Evolutionary conservation across 1,284 basidiomycete species (phyloP).

Genomic region (Boletus holoroseus): DNA sequence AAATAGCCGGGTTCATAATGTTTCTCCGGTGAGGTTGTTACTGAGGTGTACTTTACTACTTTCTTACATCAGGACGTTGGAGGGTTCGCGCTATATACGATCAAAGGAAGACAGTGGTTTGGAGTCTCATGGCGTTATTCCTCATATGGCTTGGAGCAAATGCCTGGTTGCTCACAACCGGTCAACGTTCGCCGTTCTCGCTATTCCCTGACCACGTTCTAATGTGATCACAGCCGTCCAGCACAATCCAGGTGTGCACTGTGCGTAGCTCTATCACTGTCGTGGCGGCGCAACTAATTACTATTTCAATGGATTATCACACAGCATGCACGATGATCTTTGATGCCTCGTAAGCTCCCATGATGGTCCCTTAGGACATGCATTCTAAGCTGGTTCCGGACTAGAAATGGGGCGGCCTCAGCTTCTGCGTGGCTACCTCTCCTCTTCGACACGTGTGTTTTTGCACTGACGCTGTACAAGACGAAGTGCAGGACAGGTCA

Average conservation of each 20-base stretch:
- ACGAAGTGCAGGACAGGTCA: conserved; percentile 26
- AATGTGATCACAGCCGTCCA: conserved; percentile 15
- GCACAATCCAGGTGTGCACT: conserved; percentile 8
- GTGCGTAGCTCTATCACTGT: conserved; percentile 11
- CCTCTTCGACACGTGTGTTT: conserved; percentile 41
- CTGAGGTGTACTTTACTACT: not conserved
- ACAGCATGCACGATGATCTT: conserved; percentile 43
- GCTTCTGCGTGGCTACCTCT: conserved; percentile 45
- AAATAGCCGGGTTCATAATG: conserved; percentile 43
- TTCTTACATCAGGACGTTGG: not conserved
- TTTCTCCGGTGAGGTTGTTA: conserved; percentile 36
- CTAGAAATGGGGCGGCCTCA: conserved; percentile 30
- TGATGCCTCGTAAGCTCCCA: conserved; percentile 11
- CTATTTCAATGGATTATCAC: not conserved
- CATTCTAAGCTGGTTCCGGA: not conserved
- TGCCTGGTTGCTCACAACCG: conserved; percentile 37
- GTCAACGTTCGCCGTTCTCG: conserved; percentile 16
- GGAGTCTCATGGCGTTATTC: conserved; percentile 28
- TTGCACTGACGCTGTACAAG: conserved; percentile 36
- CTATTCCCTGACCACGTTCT: not conserved
- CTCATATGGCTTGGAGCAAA: conserved; percentile 35
- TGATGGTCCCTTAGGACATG: not conserved
- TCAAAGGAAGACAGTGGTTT: conserved; percentile 19
- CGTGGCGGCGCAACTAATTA: not conserved
- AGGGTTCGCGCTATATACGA: conserved; percentile 19